A percentile compares a stretch with the other conserved stretches of the same genome.
phyloP scores from a whole-genome alignment of 176 grass and related monocot species.

The Pontederia crassipes region DNA sequence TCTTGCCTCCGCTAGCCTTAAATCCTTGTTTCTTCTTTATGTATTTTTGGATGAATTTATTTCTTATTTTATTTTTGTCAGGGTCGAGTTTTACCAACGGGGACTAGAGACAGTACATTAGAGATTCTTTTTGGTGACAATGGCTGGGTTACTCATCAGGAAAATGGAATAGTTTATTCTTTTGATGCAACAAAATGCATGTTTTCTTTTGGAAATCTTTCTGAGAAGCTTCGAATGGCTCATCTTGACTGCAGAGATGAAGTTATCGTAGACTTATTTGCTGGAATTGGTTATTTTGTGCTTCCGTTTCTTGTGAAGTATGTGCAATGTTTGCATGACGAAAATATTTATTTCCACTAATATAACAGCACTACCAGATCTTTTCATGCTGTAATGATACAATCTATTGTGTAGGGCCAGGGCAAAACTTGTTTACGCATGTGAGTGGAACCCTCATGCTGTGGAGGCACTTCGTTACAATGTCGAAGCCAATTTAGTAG shows the following conservation, averaged over 20 bases:
- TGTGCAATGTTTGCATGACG: conserved; percentile 12
- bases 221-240: conserved; percentile 84
- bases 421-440: conserved; percentile 92
- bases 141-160: conserved; percentile 72
- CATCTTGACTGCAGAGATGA: conserved; percentile 68
- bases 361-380: background rate
- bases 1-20: too few relatives aligned
- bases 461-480: conserved; percentile 65
- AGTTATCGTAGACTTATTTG: conserved; percentile 82
- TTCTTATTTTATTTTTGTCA: conserved; percentile 28
- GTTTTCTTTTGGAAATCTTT: conserved; percentile 94
- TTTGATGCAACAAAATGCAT: conserved; percentile 94
- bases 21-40: too few relatives aligned
- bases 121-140: conserved; percentile 69
- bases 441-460: conserved; percentile 90
- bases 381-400: background rate
- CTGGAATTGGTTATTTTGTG: conserved; percentile 93
- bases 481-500: conserved; percentile 50
- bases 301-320: conserved; percentile 97
- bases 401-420: conserved; percentile 44
- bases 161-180: conserved; percentile 80
- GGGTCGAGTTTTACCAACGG: conserved; percentile 73
- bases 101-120: conserved; percentile 85
- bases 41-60: conserved; percentile 1
- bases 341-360: background rate